Base-by-base conservation (phyloP, 257 asterid species). In the Linderniella brevidens region DNA sequence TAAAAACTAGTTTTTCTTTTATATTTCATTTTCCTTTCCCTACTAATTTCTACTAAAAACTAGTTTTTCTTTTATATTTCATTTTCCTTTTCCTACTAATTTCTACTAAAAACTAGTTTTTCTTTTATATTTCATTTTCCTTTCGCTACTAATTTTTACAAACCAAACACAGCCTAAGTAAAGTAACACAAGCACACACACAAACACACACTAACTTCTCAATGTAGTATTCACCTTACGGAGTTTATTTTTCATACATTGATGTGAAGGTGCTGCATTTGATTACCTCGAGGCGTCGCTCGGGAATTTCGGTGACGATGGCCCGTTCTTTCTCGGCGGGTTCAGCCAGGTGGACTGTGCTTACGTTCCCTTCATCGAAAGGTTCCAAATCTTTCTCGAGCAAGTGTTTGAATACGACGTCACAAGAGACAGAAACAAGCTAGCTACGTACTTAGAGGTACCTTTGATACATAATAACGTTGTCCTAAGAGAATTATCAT, bases 291-390 rank as follows among this genome's bases (percentile, higher is more conserved):
- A 82, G 62, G 52, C 65, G 1, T 71, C 86, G 11, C 83, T 82
- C 7, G 8, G 20, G 3, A 75, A 76, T 45, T 78, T 67, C 48
- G 70, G n/a, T n/a, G n/a, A 62, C 0, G 70, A 69, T 13, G 86
- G 93, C 0, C 83, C 81, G 13, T 82, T 82, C 69, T 71, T 82
- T 68, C 74, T 82, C 1, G 84, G 92, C 3, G 72, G 71, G 14
- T 67, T 82, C 37, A 78, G 93, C 59, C 72, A 54, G 53, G 79
- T 66, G 51, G 93, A 78, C 46, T 64, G 71, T 41, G 76, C 64
- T 35, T 75, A 60, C 32, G 76, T 52, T 61, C 93, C 93, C 3
- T 73, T 78, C 50, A 54, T 82, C 14, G 86, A 78, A 58, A 73
- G 93, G 77, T 58, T 64, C 48, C 71, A 69, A 35, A 62, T 69